Conservation (phyloP, 1,284 basidiomycete genomes). For the Puccinia polysora region DNA sequence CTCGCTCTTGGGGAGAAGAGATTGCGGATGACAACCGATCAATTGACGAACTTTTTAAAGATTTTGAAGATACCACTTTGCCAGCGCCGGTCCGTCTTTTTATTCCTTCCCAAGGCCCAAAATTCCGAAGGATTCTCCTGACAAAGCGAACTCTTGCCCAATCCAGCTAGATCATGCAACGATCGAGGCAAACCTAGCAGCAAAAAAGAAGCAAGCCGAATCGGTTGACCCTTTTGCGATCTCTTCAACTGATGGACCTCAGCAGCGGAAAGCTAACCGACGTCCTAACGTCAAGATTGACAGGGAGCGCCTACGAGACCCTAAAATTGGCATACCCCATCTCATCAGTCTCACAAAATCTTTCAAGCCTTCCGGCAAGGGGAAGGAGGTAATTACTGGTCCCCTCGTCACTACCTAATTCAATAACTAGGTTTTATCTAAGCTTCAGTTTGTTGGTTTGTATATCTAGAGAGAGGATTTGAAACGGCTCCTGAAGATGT, state of each 20-base stretch:
- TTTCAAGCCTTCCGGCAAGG: slow-evolving; percentile 26
- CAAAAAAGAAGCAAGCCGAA: not conserved
- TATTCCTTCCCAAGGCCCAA: too few species aligned
- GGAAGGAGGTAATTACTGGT: slow-evolving; percentile 8
- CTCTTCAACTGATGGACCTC: not conserved
- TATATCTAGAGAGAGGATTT: slow-evolving; percentile 66
- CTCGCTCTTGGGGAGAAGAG: too few species aligned
- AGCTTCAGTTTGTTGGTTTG: not conserved
- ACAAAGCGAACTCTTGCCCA: not conserved
- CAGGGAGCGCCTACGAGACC: slow-evolving; percentile 14
- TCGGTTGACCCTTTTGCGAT: slow-evolving; percentile 8
- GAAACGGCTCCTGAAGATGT: slow-evolving; percentile 68
- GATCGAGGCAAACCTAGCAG: slow-evolving; percentile 13
- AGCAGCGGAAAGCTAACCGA: not conserved
- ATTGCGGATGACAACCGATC: too few species aligned
- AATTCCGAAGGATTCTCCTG: too few species aligned
- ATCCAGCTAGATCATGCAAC: slow-evolving; percentile 23
- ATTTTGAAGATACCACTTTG: too few species aligned
- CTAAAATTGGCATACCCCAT: slow-evolving; percentile 2
- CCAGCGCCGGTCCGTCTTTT: too few species aligned
- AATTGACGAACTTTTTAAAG: too few species aligned
- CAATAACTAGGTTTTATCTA: not conserved
- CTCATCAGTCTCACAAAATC: slow-evolving; percentile 8
- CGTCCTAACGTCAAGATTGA: slow-evolving; percentile 23
- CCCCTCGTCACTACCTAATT: not conserved